phyloP scores from a whole-genome alignment of 805 yeast genomes.

The Candida chauliodis region DNA sequence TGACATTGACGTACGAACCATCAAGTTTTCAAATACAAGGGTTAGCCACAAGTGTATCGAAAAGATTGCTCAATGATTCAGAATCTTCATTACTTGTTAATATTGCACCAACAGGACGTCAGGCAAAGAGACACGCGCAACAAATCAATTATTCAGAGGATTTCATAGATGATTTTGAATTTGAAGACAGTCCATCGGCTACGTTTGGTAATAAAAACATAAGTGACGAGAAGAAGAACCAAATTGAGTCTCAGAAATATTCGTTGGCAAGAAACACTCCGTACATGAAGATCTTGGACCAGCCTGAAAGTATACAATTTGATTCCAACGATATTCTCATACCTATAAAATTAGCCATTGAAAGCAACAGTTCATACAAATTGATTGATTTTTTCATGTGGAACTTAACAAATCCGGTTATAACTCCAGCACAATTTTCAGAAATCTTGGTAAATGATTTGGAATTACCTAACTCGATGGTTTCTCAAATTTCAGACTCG shows the following conservation, averaged over 20 bases:
- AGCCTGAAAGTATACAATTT: constrained; percentile 18
- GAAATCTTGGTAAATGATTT: constrained; percentile 75
- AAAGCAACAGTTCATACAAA: constrained; percentile 46
- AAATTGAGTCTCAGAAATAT: constrained; percentile 21
- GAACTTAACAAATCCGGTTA: constrained; percentile 61
- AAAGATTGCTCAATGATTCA: constrained; percentile 63
- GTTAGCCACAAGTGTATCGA: constrained; percentile 66
- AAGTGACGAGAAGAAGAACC: constrained; percentile 12
- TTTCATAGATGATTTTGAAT: constrained; percentile 49
- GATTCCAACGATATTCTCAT: constrained; percentile 45
- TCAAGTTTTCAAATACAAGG: constrained; percentile 49
- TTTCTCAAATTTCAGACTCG: constrained; percentile 60
- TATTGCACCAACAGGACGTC: constrained; percentile 72
- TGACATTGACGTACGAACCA: constrained; percentile 9
- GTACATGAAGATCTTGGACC: constrained; percentile 20
- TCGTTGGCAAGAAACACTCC: constrained; percentile 22
- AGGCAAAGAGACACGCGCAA: constrained; percentile 67
- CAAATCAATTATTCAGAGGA: constrained; percentile 78
- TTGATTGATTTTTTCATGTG: constrained; percentile 69
- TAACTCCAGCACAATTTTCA: constrained; percentile 75
- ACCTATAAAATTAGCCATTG: constrained; percentile 66
- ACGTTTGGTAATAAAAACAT: constrained; percentile 6
- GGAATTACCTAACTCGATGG: constrained; percentile 68
- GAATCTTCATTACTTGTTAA: constrained; percentile 66
- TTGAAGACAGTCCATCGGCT: constrained; percentile 26